These are phyloP conservation scores for Ricinus communis DNA, from an alignment of 345 rosid genomes.

Conservation along the genomic window DNA sequence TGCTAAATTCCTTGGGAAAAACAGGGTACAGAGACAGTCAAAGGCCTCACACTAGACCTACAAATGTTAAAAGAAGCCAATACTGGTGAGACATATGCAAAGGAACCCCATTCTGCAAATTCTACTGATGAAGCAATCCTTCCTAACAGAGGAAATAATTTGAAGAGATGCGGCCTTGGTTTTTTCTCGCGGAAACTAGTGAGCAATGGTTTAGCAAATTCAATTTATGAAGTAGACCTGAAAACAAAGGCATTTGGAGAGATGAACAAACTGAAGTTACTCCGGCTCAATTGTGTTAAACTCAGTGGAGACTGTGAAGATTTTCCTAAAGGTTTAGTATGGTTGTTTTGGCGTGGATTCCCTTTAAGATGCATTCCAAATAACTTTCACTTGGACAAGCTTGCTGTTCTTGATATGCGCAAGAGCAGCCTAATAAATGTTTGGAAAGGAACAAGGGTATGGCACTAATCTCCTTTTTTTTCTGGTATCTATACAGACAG, in stretches of 20 bases:
- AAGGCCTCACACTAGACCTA: constrained; percentile 6
- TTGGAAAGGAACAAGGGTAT: constrained; percentile 18
- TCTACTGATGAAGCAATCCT: background rate
- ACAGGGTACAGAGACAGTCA: constrained; percentile 14
- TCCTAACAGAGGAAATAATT: background rate
- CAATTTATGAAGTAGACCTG: constrained; percentile 7
- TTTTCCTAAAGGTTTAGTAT: constrained; percentile 16
- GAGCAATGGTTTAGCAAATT: background rate
- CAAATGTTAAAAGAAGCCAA: background rate
- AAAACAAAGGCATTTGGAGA: constrained; percentile 4
- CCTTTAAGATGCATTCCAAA: constrained; percentile 2
- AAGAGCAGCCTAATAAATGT: constrained; percentile 10
- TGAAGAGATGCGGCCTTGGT: background rate
- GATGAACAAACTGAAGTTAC: constrained; percentile 8
- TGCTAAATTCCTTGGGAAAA: background rate
- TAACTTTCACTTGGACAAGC: constrained; percentile 5
- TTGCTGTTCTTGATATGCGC: constrained; percentile 15
- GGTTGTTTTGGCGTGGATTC: constrained; percentile 15
- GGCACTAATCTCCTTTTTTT: background rate
- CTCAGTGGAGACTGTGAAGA: constrained; percentile 5
- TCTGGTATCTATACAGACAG: background rate
- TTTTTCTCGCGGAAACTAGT: background rate
- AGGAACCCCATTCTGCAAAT: background rate
- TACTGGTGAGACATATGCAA: background rate
- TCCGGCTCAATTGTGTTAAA: constrained; percentile 4